A percentile compares a stretch with the other conserved stretches of the same genome.
Conservation (phyloP, 169 alveolate genomes). For the Plasmodium gaboni region DNA sequence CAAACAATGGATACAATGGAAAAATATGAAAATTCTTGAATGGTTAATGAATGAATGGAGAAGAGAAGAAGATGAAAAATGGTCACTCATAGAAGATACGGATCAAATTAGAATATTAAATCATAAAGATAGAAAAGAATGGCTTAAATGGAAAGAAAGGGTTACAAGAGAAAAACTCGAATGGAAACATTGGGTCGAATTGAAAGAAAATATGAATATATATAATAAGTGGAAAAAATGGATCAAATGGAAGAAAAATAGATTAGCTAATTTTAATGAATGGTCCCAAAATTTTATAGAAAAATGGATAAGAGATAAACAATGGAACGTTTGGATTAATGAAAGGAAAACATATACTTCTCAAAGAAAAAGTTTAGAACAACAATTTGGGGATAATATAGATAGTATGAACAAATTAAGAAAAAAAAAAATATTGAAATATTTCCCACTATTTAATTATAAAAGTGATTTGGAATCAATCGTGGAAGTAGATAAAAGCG, state of each 20-base stretch:
- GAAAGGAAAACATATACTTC: background rate
- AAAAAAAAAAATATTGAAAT: no score
- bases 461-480: no score
- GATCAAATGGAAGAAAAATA: constrained; percentile 1
- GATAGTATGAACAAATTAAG: no score
- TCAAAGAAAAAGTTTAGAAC: no score
- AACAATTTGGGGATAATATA: no score
- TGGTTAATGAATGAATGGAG: constrained; percentile 42
- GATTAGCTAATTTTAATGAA: background rate
- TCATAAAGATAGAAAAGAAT: constrained; percentile 9
- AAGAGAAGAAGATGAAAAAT: constrained; percentile 17
- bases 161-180: constrained; percentile 18
- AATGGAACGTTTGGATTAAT: background rate
- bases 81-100: constrained; percentile 20
- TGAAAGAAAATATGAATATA: constrained; percentile 16
- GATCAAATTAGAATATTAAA: background rate
- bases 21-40: constrained; percentile 3
- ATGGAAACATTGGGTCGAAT: constrained; percentile 33
- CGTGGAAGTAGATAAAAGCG: no score
- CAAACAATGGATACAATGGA: constrained; percentile 24
- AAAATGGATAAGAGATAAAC: background rate
- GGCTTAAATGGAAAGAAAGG: constrained; percentile 22
- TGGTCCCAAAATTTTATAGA: background rate
- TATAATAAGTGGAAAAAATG: constrained; percentile 28
- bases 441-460: no score